Evolutionary conservation across 2,329 filamentous ascomycete genomes (phyloP).

Genomic region (Sclerotinia subarctica): DNA sequence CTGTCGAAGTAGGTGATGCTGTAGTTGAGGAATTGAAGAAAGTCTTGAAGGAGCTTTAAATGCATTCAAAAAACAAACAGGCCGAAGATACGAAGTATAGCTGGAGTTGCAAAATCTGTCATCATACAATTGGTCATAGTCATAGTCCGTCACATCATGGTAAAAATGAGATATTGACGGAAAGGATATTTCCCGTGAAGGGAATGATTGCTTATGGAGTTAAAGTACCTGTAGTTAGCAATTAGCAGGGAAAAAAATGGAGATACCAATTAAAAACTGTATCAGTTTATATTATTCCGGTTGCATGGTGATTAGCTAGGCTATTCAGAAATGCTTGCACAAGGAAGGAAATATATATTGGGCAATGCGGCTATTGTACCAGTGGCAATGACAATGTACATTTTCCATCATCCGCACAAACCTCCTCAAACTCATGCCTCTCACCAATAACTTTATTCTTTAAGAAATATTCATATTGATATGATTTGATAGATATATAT

Average conservation of each 20-base stretch:
- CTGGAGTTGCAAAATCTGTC: background rate
- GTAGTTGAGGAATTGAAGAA: constrained; percentile 71
- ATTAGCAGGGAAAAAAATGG: background rate
- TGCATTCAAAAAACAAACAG: background rate
- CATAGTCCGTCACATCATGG: background rate
- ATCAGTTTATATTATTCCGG: background rate
- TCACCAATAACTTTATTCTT: no score
- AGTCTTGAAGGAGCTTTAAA: constrained; percentile 48
- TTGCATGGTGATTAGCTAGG: no score
- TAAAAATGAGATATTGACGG: background rate
- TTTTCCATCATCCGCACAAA: no score
- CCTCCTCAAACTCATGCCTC: no score
- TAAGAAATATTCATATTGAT: no score
- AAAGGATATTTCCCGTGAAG: background rate
- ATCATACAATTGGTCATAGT: background rate
- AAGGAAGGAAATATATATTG: no score
- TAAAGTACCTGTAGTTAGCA: background rate
- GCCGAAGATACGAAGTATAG: background rate
- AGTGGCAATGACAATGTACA: no score
- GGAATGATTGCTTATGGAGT: background rate
- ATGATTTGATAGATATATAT: no score
- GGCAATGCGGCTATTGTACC: no score
- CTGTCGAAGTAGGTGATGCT: constrained; percentile 78
- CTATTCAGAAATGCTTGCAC: no score
- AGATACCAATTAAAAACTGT: background rate